Conservation (phyloP, 495 filamentous ascomycete species). For the Polyplosphaeria fusca region DNA sequence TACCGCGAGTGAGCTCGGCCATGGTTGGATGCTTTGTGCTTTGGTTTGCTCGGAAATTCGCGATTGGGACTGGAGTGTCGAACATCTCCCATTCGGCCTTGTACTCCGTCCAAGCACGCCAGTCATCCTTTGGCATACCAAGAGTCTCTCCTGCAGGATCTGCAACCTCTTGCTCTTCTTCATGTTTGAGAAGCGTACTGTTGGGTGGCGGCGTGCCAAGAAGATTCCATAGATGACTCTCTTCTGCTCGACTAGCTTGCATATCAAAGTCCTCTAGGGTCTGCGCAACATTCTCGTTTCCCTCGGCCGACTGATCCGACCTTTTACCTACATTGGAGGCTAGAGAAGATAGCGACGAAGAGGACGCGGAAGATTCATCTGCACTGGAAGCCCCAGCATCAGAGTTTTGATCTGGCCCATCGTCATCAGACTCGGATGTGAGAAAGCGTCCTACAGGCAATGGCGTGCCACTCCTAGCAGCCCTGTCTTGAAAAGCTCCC, state of each 20-base stretch:
- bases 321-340: not conserved
- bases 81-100: slow-evolving; percentile 27
- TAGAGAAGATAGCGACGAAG: not conserved
- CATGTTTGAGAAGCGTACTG: not conserved
- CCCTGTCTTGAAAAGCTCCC: not conserved
- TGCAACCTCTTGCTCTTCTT: not conserved
- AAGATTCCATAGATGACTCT: slow-evolving; percentile 54
- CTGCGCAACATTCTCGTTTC: not conserved
- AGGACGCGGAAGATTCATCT: not conserved
- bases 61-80: not conserved
- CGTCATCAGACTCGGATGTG: not conserved
- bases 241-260: slow-evolving; percentile 51
- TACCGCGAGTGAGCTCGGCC: not conserved
- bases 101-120: slow-evolving; percentile 29
- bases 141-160: slow-evolving; percentile 1
- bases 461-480: not conserved
- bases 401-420: not conserved
- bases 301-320: not conserved
- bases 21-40: not conserved
- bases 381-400: not conserved
- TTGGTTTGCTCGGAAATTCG: slow-evolving; percentile 7
- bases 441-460: not conserved
- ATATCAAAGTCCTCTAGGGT: slow-evolving; percentile 54
- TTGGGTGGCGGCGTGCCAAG: slow-evolving; percentile 37
- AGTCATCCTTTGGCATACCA: slow-evolving; percentile 44